Evolutionary conservation across 495 filamentous ascomycete genomes (phyloP), one percentile per base, ranked within the genome.

Genomic region (Baudoinia panamericana): DNA sequence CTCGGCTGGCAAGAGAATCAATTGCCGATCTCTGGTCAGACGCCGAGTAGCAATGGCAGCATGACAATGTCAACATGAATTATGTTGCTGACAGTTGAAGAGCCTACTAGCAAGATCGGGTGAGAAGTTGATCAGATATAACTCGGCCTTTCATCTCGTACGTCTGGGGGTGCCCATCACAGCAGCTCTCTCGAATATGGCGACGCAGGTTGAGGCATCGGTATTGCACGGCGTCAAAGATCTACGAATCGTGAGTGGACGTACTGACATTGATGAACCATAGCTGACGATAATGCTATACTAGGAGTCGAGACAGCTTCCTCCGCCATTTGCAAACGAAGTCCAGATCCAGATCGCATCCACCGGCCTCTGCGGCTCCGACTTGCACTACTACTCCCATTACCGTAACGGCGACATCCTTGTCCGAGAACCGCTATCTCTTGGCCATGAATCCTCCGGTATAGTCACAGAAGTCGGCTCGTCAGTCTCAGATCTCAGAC

Each of bases 321-420:
- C 10, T 54, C 10, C 71, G 28, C 62, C 70, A 18, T 43, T 45
- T 5, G 45, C 65, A n/a, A 50, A 59, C 29, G 73, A 78, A 42
- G 64, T 79, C 22, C 74, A 73, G 48, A 55, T 81, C 29, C 57
- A 67, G 18, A 56, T 80, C 42, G 67, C 67, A 19, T 52, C 69
- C 5, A 80, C 76, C 0, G 76, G 76, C 26, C 66, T 81, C 43
- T 81, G 76, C 62, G 76, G 76, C 44, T 37, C 30, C 38, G 76
- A 81, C 55, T 65, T 80, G 16, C 76, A 80, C 61, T 79, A 81
- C 65, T 81, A 68, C 63, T 59, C 62, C 36, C 75, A 79, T 60
- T 75, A 66, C 62, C 70, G 71, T 49, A 80, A 80, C 54, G 76
- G 75, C 39, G 68, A 75, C 59, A 78, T 80, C 55, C 47, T 72